phyloP scores from a whole-genome alignment of 179 eudicot genomes.

The Beta lomatogona region DNA sequence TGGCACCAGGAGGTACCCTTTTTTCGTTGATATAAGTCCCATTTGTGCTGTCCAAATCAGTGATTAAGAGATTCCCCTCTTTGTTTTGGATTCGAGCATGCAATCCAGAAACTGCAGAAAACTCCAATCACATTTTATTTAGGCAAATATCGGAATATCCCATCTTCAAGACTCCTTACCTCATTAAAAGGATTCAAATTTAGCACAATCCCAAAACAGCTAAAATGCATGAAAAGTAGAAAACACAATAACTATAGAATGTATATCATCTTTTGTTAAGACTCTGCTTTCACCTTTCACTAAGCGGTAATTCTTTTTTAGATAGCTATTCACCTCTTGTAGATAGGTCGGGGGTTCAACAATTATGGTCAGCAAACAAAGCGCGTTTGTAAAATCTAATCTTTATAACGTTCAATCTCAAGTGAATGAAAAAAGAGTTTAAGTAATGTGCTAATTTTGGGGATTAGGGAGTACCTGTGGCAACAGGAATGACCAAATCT shows the following conservation, averaged over 20 bases:
- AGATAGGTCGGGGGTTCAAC: too few species aligned
- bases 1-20: slow-evolving; percentile 64
- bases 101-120: slow-evolving; percentile 66
- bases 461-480: slow-evolving; percentile 60
- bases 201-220: too few species aligned
- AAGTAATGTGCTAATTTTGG: not conserved
- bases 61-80: slow-evolving; percentile 57
- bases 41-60: slow-evolving; percentile 91
- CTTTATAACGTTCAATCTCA: not conserved
- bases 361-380: too few species aligned
- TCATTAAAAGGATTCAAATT: too few species aligned
- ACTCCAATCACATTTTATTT: slow-evolving; percentile 1
- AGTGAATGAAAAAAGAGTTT: not conserved
- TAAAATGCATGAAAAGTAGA: too few species aligned
- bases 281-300: too few species aligned
- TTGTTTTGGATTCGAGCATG: slow-evolving; percentile 80
- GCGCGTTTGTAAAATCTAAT: too few species aligned
- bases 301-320: too few species aligned
- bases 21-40: slow-evolving; percentile 81
- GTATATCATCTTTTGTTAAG: too few species aligned
- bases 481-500: slow-evolving; percentile 83
- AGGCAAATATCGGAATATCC: not conserved
- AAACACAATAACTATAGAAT: too few species aligned
- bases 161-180: too few species aligned
- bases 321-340: too few species aligned